Conservation (phyloP, 345 rosid genomes). For the Acer campestre region DNA sequence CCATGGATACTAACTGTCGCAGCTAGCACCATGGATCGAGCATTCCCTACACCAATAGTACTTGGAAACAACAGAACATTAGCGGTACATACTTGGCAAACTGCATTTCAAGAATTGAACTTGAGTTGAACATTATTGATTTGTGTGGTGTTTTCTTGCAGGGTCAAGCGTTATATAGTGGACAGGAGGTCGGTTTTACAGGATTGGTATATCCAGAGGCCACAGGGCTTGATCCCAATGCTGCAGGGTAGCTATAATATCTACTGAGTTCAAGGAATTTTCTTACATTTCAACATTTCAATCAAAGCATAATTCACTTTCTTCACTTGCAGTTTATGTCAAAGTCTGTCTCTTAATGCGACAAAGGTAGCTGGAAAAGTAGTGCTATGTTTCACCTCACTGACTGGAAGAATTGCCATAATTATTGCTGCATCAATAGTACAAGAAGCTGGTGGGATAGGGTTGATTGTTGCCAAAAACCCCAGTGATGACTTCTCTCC, state of each 20-base stretch:
- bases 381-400: constrained; percentile 53
- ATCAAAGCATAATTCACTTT: background rate
- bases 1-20: constrained; percentile 68
- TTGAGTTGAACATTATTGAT: background rate
- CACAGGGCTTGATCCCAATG: constrained; percentile 31
- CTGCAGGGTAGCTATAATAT: constrained; percentile 31
- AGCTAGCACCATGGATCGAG: constrained; percentile 55
- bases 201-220: constrained; percentile 48
- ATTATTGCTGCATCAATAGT: constrained; percentile 27
- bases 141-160: constrained; percentile 19
- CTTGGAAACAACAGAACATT: constrained; percentile 47
- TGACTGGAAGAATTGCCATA: constrained; percentile 7
- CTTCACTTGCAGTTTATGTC: constrained; percentile 39
- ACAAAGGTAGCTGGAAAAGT: constrained; percentile 51
- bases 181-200: constrained; percentile 42
- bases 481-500: constrained; percentile 45
- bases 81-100: constrained; percentile 13
- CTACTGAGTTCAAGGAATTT: background rate
- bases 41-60: constrained; percentile 37
- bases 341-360: constrained; percentile 34
- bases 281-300: background rate
- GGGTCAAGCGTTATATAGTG: constrained; percentile 57
- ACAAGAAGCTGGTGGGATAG: constrained; percentile 42
- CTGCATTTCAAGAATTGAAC: background rate
- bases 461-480: constrained; percentile 59